These are phyloP conservation scores for Myriangium duriaei DNA, from an alignment of 2,329 filamentous ascomycete species.

Conservation along the genomic window DNA sequence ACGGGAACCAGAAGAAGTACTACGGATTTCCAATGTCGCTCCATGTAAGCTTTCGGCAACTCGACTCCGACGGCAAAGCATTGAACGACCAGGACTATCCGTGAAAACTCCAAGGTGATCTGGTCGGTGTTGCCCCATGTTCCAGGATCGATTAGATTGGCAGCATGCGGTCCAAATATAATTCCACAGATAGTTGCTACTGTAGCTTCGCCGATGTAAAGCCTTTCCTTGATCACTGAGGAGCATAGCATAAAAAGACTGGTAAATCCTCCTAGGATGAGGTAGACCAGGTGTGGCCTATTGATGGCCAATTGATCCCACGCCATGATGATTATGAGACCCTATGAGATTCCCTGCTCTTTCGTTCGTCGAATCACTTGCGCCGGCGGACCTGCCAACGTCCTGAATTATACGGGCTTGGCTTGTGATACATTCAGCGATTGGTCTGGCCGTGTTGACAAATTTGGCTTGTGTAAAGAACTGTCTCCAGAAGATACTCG, in stretches of 20 bases:
- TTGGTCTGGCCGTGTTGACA: not conserved
- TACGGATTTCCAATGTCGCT: constrained; percentile 91
- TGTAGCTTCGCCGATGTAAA: constrained; percentile 97
- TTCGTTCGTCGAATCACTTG: not conserved
- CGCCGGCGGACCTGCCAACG: not conserved
- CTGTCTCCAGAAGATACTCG: no score
- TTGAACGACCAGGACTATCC: constrained; percentile 81
- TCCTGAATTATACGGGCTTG: not conserved
- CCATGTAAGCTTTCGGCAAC: constrained; percentile 91
- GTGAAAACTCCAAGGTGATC: constrained; percentile 78
- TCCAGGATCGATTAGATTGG: constrained; percentile 62
- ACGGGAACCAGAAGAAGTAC: constrained; percentile 78
- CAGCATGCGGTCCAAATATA: constrained; percentile 77
- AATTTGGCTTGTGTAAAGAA: no score
- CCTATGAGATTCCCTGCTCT: not conserved
- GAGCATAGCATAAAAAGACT: constrained; percentile 97
- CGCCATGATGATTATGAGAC: constrained; percentile 42
- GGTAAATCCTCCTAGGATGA: constrained; percentile 95
- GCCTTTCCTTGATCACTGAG: constrained; percentile 91
- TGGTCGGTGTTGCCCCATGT: constrained; percentile 76
- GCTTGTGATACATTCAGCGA: not conserved
- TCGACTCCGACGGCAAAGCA: constrained; percentile 88
- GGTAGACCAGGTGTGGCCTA: constrained; percentile 92
- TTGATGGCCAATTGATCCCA: constrained; percentile 78
- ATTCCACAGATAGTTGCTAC: constrained; percentile 80